Base-by-base conservation (phyloP, 1,139 yeast genomes). In the Yamadazyma songkhlaensis region DNA sequence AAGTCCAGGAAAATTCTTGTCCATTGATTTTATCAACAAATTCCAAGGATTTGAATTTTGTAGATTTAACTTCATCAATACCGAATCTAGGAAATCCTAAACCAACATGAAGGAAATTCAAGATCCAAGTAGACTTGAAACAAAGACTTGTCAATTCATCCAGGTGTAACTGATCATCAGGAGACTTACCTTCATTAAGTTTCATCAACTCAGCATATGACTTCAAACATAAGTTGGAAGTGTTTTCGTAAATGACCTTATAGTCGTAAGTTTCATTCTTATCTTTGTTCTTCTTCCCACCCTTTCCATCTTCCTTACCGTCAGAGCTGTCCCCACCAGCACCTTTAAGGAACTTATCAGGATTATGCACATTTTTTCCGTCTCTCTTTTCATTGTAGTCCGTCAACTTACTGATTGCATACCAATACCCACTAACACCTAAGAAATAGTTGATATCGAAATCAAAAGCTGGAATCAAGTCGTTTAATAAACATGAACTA, bases 351-450 rank as follows among this genome's bases (percentile, higher is more conserved):
- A 31, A 17, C 9, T 15, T 27, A n/a, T 34, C 34, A n/a, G 29
- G 34, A 10, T 49, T 48, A 34, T 51, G 46, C 0, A 48, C 39
- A 29, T 46, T 42, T 26, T 35, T 38, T 3, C 27, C 26, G 9
- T 32, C 36, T 11, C 36, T 23, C 17, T 32, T 46, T 14, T 37
- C 20, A 11, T 36, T 26, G 38, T 65, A 62, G 2, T 61, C 55
- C 28, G 68, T 57, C 3, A 81, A 64, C 25, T 68, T 70, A 17
- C 74, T 72, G 8, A 83, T 67, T 3, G 88, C 78, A 54, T 84
- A 85, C 86, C 89, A 85, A 58, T 84, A 85, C 31, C 89, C 95
- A 49, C 89, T 81, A 2, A 87, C 88, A 0, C 94, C 95, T 23
- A 83, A 72, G 45, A 85, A 85, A 46, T 79, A 81, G 47, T 81